Percentiles rank a stretch among this genome's conserved stretches.
Evolutionary conservation across 1,284 basidiomycete species (phyloP).

Genomic region (Bondarzewia mesenterica): DNA sequence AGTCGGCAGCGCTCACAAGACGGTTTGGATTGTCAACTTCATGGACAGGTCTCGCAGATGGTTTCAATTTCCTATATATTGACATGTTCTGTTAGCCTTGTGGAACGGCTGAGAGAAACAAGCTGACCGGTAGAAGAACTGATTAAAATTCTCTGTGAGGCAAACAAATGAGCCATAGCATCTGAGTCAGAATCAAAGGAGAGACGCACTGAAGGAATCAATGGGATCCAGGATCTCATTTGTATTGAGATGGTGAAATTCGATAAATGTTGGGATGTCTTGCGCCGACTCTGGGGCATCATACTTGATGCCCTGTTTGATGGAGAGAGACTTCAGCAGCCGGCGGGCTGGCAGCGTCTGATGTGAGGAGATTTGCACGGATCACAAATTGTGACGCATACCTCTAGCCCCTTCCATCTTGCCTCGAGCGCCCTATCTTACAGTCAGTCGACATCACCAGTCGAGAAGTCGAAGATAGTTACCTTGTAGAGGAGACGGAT

Average conservation of each 20-base stretch:
- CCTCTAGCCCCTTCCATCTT: constrained; percentile 89
- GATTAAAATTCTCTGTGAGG: constrained; percentile 76
- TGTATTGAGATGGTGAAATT: constrained; percentile 82
- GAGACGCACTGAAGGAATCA: constrained; percentile 67
- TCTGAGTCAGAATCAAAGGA: background rate
- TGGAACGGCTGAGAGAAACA: background rate
- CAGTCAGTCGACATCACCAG: background rate
- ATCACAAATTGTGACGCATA: constrained; percentile 21
- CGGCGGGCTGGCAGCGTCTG: constrained; percentile 44
- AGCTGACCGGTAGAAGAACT: constrained; percentile 73
- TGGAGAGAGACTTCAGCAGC: constrained; percentile 81
- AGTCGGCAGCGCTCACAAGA: constrained; percentile 88
- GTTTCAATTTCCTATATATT: constrained; percentile 74
- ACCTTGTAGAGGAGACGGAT: constrained; percentile 90
- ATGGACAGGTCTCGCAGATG: constrained; percentile 73
- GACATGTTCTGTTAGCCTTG: constrained; percentile 10
- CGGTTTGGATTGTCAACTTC: constrained; percentile 65
- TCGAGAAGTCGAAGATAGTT: background rate
- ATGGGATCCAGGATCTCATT: constrained; percentile 81
- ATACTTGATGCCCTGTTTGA: constrained; percentile 95
- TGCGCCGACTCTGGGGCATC: constrained; percentile 78
- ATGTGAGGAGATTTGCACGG: background rate
- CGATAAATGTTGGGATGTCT: constrained; percentile 85
- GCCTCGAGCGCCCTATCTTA: constrained; percentile 63
- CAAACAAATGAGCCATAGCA: constrained; percentile 4